phyloP scores from a whole-genome alignment of 176 grass and related monocot species.

The Carex cristatella region DNA sequence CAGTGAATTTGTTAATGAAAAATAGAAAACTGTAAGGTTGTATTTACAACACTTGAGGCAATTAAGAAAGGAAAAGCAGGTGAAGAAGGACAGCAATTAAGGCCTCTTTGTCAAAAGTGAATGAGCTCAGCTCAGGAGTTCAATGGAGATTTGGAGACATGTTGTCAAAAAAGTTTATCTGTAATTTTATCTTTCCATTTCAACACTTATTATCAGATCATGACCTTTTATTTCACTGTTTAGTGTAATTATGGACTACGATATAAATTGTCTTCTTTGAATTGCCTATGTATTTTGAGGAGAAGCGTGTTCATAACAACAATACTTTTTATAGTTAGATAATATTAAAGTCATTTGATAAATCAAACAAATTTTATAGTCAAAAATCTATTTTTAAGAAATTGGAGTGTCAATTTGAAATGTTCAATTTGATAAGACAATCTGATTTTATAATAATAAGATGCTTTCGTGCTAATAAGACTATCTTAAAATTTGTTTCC shows the following conservation, averaged over 20 bases:
- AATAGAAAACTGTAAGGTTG: no score
- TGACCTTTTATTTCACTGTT: neutral
- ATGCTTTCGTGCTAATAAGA: no score
- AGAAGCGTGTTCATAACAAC: neutral
- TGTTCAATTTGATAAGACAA: neutral
- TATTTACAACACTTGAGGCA: neutral
- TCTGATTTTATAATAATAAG: no score
- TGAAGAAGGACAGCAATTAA: neutral
- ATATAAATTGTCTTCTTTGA: neutral
- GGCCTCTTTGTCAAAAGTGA: slow-evolving; percentile 1
- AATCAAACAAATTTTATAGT: neutral
- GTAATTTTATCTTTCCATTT: neutral
- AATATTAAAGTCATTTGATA: neutral
- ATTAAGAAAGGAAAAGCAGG: neutral
- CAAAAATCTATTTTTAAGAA: neutral
- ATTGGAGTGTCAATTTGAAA: neutral
- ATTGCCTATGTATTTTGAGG: neutral
- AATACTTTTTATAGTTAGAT: neutral
- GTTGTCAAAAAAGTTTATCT: slow-evolving; percentile 4
- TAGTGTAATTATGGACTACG: neutral
- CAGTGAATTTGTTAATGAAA: no score
- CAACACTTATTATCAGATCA: neutral
- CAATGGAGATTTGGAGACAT: neutral
- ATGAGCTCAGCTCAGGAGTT: neutral
- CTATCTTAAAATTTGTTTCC: no score